Base-by-base conservation (phyloP, 805 yeast species). In the Saturnispora diversa region DNA sequence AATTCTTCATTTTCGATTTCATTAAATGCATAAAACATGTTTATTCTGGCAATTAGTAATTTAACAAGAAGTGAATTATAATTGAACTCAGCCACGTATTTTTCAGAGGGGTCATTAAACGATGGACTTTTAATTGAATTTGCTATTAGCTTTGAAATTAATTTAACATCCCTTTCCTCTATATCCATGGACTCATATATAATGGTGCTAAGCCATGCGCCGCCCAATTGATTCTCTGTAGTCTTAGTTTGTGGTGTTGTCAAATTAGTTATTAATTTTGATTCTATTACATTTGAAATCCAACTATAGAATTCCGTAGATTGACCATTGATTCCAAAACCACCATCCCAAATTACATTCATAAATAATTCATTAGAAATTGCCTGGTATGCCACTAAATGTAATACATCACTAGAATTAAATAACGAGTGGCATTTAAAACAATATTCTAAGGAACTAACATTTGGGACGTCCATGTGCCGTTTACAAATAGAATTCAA, bases 1-100 rank as follows among this genome's bases (percentile, higher is more conserved):
- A 54, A 51, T 26, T 37, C 44, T 39, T 39, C 43, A 34, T 55
- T 55, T 31, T 55, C 59, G n/a, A 37, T 28, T 1, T 42, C 40
- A 20, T 44, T 44, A 34, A 45, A 55, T 1, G 47, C 30, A 35
- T 46, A 54, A 27, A 50, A 50, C 7, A 47, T 30, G 24, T 51
- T 52, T 15, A 48, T 24, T 26, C 59, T 45, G n/a, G 49, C 50
- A 6, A 50, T 41, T 9, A 55, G 19, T 17, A 50, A 12, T 24
- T 51, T 40, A 5, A 35, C 17, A 10, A 40, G 46, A 8, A 24
- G n/a, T 7, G 34, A 21, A 12, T 37, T 33, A 16, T 44, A 33
- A 20, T 29, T 24, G 10, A 32, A 22, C 8, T 33, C 29, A 12
- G 6, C 17, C 6, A 11, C n/a, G 6, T 23, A 6, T 4, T 15